phyloP scores from a whole-genome alignment of 768 basidiomycete species.

The Aureoboletus auriporus region DNA sequence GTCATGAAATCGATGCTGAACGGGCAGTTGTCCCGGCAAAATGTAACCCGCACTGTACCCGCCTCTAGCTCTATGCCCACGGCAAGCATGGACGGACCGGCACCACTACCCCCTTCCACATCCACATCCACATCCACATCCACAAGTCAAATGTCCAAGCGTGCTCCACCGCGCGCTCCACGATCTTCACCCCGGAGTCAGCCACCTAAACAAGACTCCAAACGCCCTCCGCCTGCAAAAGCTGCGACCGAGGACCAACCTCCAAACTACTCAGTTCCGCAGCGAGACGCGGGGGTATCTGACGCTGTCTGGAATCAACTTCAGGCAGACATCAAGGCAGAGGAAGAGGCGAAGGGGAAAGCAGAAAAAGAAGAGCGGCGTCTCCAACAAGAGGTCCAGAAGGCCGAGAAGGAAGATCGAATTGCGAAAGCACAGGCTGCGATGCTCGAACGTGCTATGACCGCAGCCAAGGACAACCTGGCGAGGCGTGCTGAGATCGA shows the following conservation, averaged over 20 bases:
- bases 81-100: constrained; percentile 18
- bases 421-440: constrained; percentile 8
- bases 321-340: constrained; percentile 33
- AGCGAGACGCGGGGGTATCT: constrained; percentile 50
- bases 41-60: not conserved
- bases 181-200: constrained; percentile 6
- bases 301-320: constrained; percentile 53
- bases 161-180: constrained; percentile 21
- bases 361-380: constrained; percentile 18
- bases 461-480: constrained; percentile 15
- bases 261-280: constrained; percentile 5
- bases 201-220: constrained; percentile 1
- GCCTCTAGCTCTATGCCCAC: constrained; percentile 10
- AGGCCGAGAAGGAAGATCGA: constrained; percentile 7
- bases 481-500: constrained; percentile 21
- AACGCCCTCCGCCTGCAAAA: constrained; percentile 1
- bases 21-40: constrained; percentile 20
- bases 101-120: constrained; percentile 19
- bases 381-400: constrained; percentile 17
- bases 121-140: constrained; percentile 17
- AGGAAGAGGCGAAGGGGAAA: constrained; percentile 14
- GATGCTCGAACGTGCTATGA: constrained; percentile 17
- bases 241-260: constrained; percentile 1
- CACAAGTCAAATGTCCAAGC: constrained; percentile 16
- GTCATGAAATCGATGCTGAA: constrained; percentile 22